Percentiles rank a stretch among this genome's conserved stretches.
Evolutionary conservation across 2,329 filamentous ascomycete species (phyloP).

Genomic region (Ambrosiella beaveri): DNA sequence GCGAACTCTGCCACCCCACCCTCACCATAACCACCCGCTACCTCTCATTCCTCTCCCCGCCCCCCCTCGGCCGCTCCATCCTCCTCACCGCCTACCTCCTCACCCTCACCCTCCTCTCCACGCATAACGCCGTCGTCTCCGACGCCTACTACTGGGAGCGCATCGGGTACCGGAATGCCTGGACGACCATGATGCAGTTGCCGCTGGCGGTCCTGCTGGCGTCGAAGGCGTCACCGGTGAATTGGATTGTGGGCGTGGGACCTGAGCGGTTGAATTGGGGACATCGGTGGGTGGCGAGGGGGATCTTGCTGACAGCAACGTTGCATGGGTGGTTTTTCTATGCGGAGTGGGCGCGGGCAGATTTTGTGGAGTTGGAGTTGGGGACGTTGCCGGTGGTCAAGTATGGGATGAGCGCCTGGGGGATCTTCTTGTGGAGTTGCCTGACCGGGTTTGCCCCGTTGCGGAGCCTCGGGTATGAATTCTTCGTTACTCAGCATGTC

Average conservation of each 20-base stretch:
- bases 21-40: slow-evolving; percentile 28
- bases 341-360: slow-evolving; percentile 41
- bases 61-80: slow-evolving; percentile 37
- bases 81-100: slow-evolving; percentile 40
- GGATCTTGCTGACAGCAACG: slow-evolving; percentile 49
- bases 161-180: slow-evolving; percentile 50
- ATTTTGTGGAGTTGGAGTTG: slow-evolving; percentile 41
- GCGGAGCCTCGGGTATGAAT: slow-evolving; percentile 48
- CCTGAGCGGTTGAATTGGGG: slow-evolving; percentile 58
- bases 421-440: slow-evolving; percentile 45
- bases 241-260: slow-evolving; percentile 41
- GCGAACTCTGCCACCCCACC: slow-evolving; percentile 40
- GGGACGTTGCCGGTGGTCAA: slow-evolving; percentile 45
- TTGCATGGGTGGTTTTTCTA: slow-evolving; percentile 57
- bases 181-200: slow-evolving; percentile 47
- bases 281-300: slow-evolving; percentile 54
- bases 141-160: slow-evolving; percentile 45
- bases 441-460: slow-evolving; percentile 46
- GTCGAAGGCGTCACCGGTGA: slow-evolving; percentile 42
- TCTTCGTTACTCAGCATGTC: slow-evolving; percentile 53
- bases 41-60: slow-evolving; percentile 40
- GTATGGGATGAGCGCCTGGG: slow-evolving; percentile 52
- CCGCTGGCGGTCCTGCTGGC: slow-evolving; percentile 46
- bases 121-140: slow-evolving; percentile 27
- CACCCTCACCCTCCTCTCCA: slow-evolving; percentile 40